These are phyloP conservation scores for Simplicillium sp. DNA, from an alignment of 2,329 filamentous ascomycete genomes.

Conservation along the genomic window DNA sequence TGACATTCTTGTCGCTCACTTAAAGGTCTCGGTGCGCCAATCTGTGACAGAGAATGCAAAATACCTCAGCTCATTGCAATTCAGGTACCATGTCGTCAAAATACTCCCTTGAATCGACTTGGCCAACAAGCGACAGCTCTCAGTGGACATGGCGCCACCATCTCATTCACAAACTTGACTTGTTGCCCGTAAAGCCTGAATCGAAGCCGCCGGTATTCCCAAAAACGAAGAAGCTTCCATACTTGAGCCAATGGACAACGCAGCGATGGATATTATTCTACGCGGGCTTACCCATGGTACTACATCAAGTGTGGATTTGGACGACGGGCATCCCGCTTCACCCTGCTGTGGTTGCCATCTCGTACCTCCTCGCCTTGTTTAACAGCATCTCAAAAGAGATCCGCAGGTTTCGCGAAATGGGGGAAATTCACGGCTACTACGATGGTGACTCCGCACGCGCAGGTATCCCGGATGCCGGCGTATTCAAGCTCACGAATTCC, in stretches of 20 bases:
- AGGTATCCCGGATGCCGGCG: neutral
- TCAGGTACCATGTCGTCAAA: too few species aligned
- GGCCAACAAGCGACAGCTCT: too few species aligned
- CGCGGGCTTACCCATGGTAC: neutral
- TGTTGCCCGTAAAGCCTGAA: too few species aligned
- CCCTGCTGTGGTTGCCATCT: neutral
- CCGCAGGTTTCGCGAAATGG: neutral
- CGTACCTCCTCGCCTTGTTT: neutral
- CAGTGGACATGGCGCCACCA: too few species aligned
- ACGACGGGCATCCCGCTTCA: neutral
- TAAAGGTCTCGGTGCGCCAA: too few species aligned
- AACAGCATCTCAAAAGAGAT: neutral
- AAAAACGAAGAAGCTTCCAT: too few species aligned
- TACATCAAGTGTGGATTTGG: neutral
- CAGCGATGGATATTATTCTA: neutral
- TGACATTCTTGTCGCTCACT: too few species aligned
- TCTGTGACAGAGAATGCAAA: too few species aligned
- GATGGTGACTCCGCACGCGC: neutral
- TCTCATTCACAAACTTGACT: too few species aligned
- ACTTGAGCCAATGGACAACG: neutral
- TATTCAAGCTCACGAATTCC: neutral
- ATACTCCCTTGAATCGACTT: too few species aligned
- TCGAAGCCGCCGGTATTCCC: too few species aligned
- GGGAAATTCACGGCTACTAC: neutral
- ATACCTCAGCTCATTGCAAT: too few species aligned